Evolutionary conservation across 164 flowering plant genomes (phyloP), one percentile per base, ranked within the genome.

Genomic region (Aristolochia fimbriata): DNA sequence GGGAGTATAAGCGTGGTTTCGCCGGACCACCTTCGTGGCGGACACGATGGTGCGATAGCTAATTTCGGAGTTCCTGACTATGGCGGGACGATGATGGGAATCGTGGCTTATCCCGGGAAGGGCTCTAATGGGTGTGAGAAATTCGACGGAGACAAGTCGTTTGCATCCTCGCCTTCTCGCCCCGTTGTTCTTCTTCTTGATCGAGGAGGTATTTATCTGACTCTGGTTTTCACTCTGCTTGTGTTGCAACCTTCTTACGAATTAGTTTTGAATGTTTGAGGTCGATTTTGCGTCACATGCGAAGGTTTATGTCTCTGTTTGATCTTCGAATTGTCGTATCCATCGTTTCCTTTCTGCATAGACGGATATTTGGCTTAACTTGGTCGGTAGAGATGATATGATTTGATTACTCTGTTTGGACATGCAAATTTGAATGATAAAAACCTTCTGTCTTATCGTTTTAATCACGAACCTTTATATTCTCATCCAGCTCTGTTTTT

Each of bases 31-130:
- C 17, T 81, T 41, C 62, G 76, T 2, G 58, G 78, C 2, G 82
- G 76, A 57, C 86, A 81, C 23, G 97, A 86, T 47, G 72, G 85
- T 19, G 83, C 97, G 0, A 85, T 91, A 7, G 97, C 78, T 0
- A 91, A 91, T 71, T 91, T 91, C 60, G 98, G 98, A 0, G 62
- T 91, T 20, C 98, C 98, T 7, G 79, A 82, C 41, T 91, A 91
- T 62, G 98, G 96, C 0, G 96, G 91, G 7, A 78, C 73, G 52
- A 57, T 88, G 81, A 56, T 80, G 8, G 98, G 92, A 15, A 47
- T 83, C 20, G 76, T 88, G 20, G 74, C 77, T 14, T 91, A 88
- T 66, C 94, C 94, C 4, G 43, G 69, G 0, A 74, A 74, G 52
- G 76, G 74, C 10, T 25, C 83, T 15, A 10, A 25, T 48, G 91